Base-by-base conservation (phyloP, 306 rosid genomes). In the Trifolium dubium region DNA sequence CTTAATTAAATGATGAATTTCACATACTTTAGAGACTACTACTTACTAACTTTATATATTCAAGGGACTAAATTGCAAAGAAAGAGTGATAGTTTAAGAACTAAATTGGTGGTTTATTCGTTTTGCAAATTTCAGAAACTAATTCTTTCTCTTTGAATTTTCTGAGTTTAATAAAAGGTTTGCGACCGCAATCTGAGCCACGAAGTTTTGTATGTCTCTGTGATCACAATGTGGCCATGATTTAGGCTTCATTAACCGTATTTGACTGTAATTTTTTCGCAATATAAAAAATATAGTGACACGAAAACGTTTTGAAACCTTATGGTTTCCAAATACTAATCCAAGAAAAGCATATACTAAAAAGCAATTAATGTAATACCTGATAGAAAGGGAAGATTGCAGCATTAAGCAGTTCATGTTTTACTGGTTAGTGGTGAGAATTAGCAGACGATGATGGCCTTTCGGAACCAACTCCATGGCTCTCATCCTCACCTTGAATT, bases 381-480 rank as follows among this genome's bases (percentile, higher is more conserved):
- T 73, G 76, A 76, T 58, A 64, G 82, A 67, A 51, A 64, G 46
- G 67, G 73, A 70, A 53, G 53, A 51, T 10, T 44, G 61, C 12
- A 62, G 69, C 71, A 76, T 64, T 63, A 43, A 35, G 56, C 8
- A 53, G 82, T 65, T 73, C 23, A 49, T 51, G 44, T 17, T 70
- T 17, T 70, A 30, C 55, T 58, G 19, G 8, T 86, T 88, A 87
- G 66, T 75, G 96, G 77, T 75, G 92, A 74, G 90, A 88, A 77
- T 84, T 88, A 46, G 97, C 85, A 60, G 90, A 64, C 12, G 92
- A 85, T 2, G 97, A 81, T 6, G 88, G 90, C 62, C 86, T 84
- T 19, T 78, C 86, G 0, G 89, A 67, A 77, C 75, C 83, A 51
- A 81, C 81, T 11, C 81, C 84, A 50, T 86, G 84, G 44, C 80